Evolutionary conservation across 2,329 filamentous ascomycete species (phyloP), one percentile per base, ranked within the genome.

Genomic region (Blastomyces parvus): DNA sequence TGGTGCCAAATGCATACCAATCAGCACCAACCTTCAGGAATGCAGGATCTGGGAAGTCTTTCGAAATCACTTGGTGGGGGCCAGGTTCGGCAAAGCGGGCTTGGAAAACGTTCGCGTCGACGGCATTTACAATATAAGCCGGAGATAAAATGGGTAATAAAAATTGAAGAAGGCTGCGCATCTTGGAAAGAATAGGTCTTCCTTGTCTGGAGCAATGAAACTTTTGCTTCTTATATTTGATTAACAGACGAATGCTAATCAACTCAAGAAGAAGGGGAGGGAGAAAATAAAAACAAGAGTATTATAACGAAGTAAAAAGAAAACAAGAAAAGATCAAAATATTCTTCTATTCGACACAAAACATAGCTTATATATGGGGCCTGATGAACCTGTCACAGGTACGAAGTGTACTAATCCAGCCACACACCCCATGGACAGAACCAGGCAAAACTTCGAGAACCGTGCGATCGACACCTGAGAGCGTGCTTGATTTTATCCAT

Each of bases 1-100:
- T 80, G 1, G 83, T 85, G 3, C 79, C 83, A 70, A 86, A 87
- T 8, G 84, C 81, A 67, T 86, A 84, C 78, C 81, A 86, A 1
- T 78, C 80, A 65, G 81, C 76, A 3, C 73, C 77, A 5, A 66
- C 64, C 67, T 80, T 71, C 58, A 86, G 68, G 59, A 86, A 77
- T 14, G 78, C 72, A 3, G 77, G 76, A 60, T 79, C 77, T 1
- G 77, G 73, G 62, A 79, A 78, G 50, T 78, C 70, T 27, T 72
- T 69, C 42, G 74, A 67, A 46, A 79, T 69, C 17, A 70, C 73
- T 5, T 38, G 44, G 25, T 27, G 40, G 4, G 38, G 40, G 33
- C 55, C 55, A 22, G 19, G 8, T 22, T 13, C 17, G 9, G 33
- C 7, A 40, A 25, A 27, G n/a, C 13, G 55, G n/a, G 7, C 19